Evolutionary conservation across 495 filamentous ascomycete species (phyloP).

Genomic region (Xylaria flabelliformis): DNA sequence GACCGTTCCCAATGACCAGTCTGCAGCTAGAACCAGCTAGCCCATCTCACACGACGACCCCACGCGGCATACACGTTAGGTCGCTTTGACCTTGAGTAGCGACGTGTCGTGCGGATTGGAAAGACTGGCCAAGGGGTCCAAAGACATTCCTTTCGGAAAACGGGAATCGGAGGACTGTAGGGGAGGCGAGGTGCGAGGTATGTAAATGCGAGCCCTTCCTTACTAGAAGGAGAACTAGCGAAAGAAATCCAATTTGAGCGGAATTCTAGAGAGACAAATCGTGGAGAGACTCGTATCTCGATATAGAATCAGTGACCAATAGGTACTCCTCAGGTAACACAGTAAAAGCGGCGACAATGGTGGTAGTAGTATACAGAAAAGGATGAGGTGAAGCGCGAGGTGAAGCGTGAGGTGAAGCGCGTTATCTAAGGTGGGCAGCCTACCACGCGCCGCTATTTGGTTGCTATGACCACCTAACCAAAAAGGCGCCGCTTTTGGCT

Average conservation of each 20-base stretch:
- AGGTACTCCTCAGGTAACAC: slow-evolving; percentile 32
- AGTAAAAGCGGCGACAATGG: slow-evolving; percentile 27
- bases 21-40: slow-evolving; percentile 34
- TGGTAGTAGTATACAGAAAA: background rate
- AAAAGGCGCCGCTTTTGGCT: background rate
- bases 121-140: slow-evolving; percentile 45
- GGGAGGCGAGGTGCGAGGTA: slow-evolving; percentile 67
- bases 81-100: slow-evolving; percentile 33
- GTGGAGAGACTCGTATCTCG: slow-evolving; percentile 36
- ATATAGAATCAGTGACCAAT: slow-evolving; percentile 27
- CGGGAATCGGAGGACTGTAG: slow-evolving; percentile 69
- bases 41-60: slow-evolving; percentile 40
- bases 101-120: slow-evolving; percentile 37
- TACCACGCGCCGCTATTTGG: slow-evolving; percentile 3
- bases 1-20: slow-evolving; percentile 57
- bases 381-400: slow-evolving; percentile 4
- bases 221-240: slow-evolving; percentile 37
- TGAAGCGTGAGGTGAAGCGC: background rate
- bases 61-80: slow-evolving; percentile 39
- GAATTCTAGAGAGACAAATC: slow-evolving; percentile 19
- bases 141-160: slow-evolving; percentile 70
- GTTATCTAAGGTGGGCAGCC: background rate
- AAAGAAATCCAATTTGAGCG: slow-evolving; percentile 42
- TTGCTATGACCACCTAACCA: slow-evolving; percentile 26
- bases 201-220: slow-evolving; percentile 34